These are phyloP conservation scores for Russula emetica DNA, from an alignment of 768 basidiomycete species.

Conservation along the genomic window DNA sequence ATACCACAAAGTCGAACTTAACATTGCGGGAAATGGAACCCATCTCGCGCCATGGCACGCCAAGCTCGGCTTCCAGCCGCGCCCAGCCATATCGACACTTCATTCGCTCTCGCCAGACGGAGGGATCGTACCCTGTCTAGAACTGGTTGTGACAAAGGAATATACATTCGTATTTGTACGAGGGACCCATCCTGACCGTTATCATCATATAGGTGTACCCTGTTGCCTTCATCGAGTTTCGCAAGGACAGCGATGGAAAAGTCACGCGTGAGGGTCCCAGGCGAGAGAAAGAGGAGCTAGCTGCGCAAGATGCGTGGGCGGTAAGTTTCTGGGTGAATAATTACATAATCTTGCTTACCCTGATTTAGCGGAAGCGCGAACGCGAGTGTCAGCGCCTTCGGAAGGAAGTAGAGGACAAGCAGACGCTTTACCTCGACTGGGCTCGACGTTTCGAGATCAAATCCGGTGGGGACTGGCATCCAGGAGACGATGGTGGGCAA, in stretches of 20 bases:
- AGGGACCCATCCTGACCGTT: neutral
- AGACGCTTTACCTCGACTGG: conserved; percentile 51
- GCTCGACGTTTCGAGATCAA: conserved; percentile 60
- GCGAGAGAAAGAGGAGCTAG: conserved; percentile 64
- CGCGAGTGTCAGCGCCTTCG: conserved; percentile 55
- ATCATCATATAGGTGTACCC: conserved; percentile 51
- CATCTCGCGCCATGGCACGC: conserved; percentile 85
- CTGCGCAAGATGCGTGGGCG: conserved; percentile 62
- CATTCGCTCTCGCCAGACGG: conserved; percentile 79
- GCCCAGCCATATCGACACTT: conserved; percentile 69
- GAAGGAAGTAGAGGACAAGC: conserved; percentile 52
- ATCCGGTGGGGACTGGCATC: conserved; percentile 43
- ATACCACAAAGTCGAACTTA: conserved; percentile 59
- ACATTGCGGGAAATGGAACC: conserved; percentile 79
- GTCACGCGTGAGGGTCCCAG: conserved; percentile 57
- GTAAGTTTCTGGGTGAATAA: conserved; percentile 38
- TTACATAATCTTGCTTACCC: neutral
- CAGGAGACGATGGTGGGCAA: conserved; percentile 27
- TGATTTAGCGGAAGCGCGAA: conserved; percentile 52
- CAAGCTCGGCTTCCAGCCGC: conserved; percentile 71
- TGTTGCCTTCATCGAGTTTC: conserved; percentile 73
- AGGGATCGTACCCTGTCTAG: conserved; percentile 68
- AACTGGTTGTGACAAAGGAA: conserved; percentile 68
- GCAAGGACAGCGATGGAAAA: conserved; percentile 46
- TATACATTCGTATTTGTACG: conserved; percentile 2